Evolutionary conservation across 2,329 filamentous ascomycete species (phyloP).

Genomic region (Gyromitra esculenta): DNA sequence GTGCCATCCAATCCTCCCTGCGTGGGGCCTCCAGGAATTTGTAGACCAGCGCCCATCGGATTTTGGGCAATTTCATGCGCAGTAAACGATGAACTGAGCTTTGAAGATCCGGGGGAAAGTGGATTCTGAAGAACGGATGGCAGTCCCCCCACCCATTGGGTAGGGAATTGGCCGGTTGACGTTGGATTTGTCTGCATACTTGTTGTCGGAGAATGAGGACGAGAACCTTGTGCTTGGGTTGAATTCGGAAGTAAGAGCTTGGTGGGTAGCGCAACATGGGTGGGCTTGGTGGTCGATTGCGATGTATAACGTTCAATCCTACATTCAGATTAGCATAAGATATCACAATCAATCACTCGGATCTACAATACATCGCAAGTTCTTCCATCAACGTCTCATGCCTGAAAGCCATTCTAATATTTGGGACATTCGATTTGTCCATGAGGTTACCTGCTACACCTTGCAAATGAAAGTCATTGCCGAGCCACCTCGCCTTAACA

Average conservation of each 20-base stretch:
- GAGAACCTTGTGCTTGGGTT: conserved; percentile 45
- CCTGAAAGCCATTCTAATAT: conserved; percentile 88
- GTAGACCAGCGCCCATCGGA: conserved; percentile 23
- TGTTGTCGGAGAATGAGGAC: conserved; percentile 56
- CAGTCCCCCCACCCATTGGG: conserved; percentile 14
- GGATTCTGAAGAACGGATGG: conserved; percentile 25
- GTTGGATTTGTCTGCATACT: conserved; percentile 57
- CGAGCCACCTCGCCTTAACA: conserved; percentile 92
- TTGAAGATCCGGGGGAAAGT: conserved; percentile 40
- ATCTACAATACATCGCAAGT: conserved; percentile 75
- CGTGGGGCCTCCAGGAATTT: conserved; percentile 18
- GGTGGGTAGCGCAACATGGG: conserved; percentile 23
- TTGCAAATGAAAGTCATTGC: conserved; percentile 77
- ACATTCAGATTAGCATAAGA: conserved; percentile 18
- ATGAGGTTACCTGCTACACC: conserved; percentile 89
- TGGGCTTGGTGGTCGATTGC: conserved; percentile 34
- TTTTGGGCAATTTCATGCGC: conserved; percentile 39
- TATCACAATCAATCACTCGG: background rate
- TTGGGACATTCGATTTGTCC: conserved; percentile 94
- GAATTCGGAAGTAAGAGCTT: conserved; percentile 39
- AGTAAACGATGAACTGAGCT: conserved; percentile 36
- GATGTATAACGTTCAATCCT: conserved; percentile 55
- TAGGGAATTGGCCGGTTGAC: conserved; percentile 26
- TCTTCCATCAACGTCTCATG: conserved; percentile 87
- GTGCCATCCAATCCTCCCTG: conserved; percentile 35